phyloP scores from a whole-genome alignment of 2,329 filamentous ascomycete species.

The Alternaria sp. region DNA sequence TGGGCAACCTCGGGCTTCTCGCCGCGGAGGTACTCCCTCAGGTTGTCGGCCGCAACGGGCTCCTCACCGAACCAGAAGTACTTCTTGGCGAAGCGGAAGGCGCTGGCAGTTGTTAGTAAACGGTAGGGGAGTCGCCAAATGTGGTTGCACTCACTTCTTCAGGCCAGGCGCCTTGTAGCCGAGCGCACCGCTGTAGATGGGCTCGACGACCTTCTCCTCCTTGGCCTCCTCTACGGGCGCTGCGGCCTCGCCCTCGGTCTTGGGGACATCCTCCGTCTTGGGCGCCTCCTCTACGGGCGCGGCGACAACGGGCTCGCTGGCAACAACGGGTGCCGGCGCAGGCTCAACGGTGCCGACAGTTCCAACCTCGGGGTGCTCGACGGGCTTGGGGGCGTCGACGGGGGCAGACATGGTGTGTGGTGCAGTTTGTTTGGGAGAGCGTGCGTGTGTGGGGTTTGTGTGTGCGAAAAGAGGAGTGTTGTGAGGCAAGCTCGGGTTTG shows the following conservation, averaged over 20 bases:
- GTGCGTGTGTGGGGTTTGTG: conserved; percentile 12
- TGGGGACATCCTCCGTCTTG: conserved; percentile 51
- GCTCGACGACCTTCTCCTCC: conserved; percentile 62
- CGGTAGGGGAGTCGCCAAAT: background rate
- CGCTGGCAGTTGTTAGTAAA: conserved; percentile 60
- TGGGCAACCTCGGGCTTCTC: conserved; percentile 85
- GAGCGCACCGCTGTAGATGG: conserved; percentile 81
- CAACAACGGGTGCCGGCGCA: conserved; percentile 45
- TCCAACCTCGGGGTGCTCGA: conserved; percentile 55
- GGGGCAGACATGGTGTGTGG: conserved; percentile 63
- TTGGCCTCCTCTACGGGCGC: conserved; percentile 49
- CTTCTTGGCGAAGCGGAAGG: conserved; percentile 89
- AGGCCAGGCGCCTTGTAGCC: conserved; percentile 89
- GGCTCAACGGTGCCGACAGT: conserved; percentile 43
- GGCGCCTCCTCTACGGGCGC: conserved; percentile 52
- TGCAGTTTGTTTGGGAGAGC: conserved; percentile 3
- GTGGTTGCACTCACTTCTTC: conserved; percentile 75
- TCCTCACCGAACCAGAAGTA: conserved; percentile 76
- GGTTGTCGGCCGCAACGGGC: conserved; percentile 73
- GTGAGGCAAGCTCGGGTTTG: conserved; percentile 32
- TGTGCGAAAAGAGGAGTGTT: conserved; percentile 22
- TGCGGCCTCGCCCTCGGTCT: conserved; percentile 39
- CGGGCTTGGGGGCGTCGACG: conserved; percentile 75
- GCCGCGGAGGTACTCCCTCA: conserved; percentile 79
- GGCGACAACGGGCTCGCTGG: conserved; percentile 43